Percentiles rank a stretch among this genome's conserved stretches.
These are phyloP conservation scores for Kodamaea hsintzibuensis DNA, from an alignment of 805 yeast species.

Conservation along the genomic window DNA sequence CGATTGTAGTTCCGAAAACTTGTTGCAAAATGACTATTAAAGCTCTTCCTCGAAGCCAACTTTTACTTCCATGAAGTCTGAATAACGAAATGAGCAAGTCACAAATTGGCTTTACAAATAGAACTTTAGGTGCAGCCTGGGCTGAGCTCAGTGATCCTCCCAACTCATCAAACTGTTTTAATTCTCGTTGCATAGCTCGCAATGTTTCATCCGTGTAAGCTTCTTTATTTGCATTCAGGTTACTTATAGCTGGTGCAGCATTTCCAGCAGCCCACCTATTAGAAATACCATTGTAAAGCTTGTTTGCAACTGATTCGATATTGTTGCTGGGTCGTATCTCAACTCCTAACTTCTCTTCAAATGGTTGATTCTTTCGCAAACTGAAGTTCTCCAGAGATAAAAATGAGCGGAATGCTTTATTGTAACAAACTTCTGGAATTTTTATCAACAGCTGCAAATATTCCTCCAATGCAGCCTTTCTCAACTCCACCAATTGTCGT, in stretches of 20 bases:
- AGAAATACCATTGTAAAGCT: constrained; percentile 32
- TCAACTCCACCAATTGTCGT: constrained; percentile 58
- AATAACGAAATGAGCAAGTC: constrained; percentile 73
- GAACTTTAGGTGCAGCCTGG: constrained; percentile 26
- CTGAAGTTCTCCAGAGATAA: constrained; percentile 69
- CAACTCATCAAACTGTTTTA: constrained; percentile 51
- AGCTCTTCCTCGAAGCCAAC: constrained; percentile 86
- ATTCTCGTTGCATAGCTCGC: constrained; percentile 55
- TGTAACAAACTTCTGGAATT: constrained; percentile 71
- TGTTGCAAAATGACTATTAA: constrained; percentile 80
- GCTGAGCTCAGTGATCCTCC: constrained; percentile 10
- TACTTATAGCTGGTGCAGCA: neutral
- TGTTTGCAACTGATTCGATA: constrained; percentile 34
- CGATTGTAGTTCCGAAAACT: constrained; percentile 83
- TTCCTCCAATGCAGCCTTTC: constrained; percentile 60
- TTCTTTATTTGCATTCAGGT: neutral
- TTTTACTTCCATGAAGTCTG: constrained; percentile 59
- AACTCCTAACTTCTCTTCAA: constrained; percentile 19
- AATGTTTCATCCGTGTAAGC: constrained; percentile 27
- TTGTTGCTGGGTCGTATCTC: constrained; percentile 14
- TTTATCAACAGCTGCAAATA: constrained; percentile 60
- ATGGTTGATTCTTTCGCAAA: constrained; percentile 29
- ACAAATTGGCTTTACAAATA: constrained; percentile 77
- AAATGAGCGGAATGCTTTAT: constrained; percentile 71
- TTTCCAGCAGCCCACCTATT: constrained; percentile 11